A percentile compares a stretch with the other conserved stretches of the same genome.
phyloP scores from a whole-genome alignment of 1,284 basidiomycete genomes.

The Ceratobasidium sp. region DNA sequence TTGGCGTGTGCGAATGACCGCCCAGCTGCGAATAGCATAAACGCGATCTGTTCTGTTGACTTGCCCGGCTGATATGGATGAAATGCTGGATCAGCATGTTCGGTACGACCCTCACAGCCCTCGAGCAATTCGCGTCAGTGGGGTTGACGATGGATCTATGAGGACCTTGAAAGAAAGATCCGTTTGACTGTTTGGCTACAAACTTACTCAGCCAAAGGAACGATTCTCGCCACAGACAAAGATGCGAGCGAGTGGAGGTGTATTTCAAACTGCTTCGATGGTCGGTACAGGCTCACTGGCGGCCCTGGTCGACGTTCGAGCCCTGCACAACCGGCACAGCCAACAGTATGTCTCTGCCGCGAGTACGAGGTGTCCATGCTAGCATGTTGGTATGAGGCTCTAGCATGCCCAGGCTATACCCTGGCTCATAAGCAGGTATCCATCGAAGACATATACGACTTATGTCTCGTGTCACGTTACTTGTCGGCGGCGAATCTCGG shows the following conservation, averaged over 20 bases:
- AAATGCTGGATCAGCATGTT: background rate
- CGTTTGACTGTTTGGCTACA: slow-evolving; percentile 1
- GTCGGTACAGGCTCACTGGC: background rate
- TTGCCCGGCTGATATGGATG: background rate
- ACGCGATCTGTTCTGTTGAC: background rate
- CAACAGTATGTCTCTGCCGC: slow-evolving; percentile 4
- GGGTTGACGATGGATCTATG: no score
- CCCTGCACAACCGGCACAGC: background rate
- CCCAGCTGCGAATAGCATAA: background rate
- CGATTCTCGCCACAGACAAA: background rate
- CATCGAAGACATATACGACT: slow-evolving; percentile 16
- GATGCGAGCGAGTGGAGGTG: background rate
- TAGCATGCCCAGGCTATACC: slow-evolving; percentile 25
- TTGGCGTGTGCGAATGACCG: background rate
- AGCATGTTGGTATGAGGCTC: background rate
- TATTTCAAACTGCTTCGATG: background rate
- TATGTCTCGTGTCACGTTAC: slow-evolving; percentile 28
- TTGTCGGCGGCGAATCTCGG: slow-evolving; percentile 30
- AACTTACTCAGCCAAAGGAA: background rate
- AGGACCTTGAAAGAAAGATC: no score
- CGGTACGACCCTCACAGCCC: background rate
- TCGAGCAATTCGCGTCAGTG: no score
- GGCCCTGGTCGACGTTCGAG: background rate
- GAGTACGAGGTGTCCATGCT: no score
- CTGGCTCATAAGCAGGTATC: slow-evolving; percentile 24